These are phyloP conservation scores for Entophlyctis helioformis DNA, from an alignment of 192 early-diverging fungal species.

Conservation along the genomic window DNA sequence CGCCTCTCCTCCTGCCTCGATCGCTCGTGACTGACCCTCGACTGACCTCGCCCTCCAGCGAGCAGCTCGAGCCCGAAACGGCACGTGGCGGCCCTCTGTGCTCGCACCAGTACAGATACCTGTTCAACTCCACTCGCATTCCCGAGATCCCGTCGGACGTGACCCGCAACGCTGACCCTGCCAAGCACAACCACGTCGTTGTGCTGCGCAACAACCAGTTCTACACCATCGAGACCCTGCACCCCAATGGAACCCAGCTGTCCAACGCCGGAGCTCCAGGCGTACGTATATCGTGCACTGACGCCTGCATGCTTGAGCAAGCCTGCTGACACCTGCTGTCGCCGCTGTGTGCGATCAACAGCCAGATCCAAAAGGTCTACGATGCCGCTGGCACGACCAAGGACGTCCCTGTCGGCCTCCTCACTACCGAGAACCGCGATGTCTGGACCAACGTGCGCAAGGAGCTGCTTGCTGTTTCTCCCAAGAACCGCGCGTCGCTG, in stretches of 20 bases:
- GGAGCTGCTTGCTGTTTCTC: constrained; percentile 47
- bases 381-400: constrained; percentile 49
- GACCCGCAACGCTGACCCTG: constrained; percentile 60
- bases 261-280: constrained; percentile 75
- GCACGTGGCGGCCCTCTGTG: constrained; percentile 67
- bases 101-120: constrained; percentile 84
- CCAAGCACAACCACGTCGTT: constrained; percentile 67
- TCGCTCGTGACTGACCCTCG: background rate
- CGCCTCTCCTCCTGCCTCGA: background rate
- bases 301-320: too few relatives aligned
- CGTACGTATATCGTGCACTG: background rate
- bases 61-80: constrained; percentile 72
- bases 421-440: constrained; percentile 92
- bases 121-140: constrained; percentile 95
- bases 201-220: constrained; percentile 90
- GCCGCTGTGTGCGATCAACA: constrained; percentile 2
- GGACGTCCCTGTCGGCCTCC: constrained; percentile 65
- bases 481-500: constrained; percentile 59
- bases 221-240: constrained; percentile 60
- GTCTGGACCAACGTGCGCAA: constrained; percentile 79
- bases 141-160: constrained; percentile 76
- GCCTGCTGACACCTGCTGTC: too few relatives aligned
- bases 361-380: constrained; percentile 59
- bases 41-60: constrained; percentile 15
- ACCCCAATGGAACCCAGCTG: constrained; percentile 61